Percentiles rank a stretch among this genome's conserved stretches.
phyloP scores from a whole-genome alignment of 73 alveolate genomes.

The Loxodes magnus region DNA sequence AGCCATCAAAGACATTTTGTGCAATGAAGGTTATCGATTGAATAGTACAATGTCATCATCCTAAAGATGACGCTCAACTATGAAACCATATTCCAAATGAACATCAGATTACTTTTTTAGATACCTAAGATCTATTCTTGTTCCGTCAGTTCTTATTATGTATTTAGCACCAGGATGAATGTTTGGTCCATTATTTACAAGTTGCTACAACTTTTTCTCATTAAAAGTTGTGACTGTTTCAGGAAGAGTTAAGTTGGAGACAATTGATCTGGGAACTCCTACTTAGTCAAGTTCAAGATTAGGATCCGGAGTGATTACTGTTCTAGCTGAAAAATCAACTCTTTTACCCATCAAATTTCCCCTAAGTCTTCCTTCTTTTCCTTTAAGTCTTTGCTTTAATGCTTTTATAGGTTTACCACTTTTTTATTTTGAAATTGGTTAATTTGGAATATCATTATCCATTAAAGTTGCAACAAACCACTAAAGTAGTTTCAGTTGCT shows the following conservation, averaged over 20 bases:
- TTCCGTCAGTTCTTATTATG: constrained; percentile 71
- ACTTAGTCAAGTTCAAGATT: constrained; percentile 94
- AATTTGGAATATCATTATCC: constrained; percentile 86
- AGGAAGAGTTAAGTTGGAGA: constrained; percentile 92
- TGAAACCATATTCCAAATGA: constrained; percentile 77
- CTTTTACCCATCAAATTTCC: constrained; percentile 99
- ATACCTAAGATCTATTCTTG: constrained; percentile 63
- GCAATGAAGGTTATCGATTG: constrained; percentile 99
- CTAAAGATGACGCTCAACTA: constrained; percentile 96
- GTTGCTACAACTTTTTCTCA: constrained; percentile 60
- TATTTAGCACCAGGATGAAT: constrained; percentile 95
- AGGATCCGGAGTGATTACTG: constrained; percentile 99
- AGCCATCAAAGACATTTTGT: constrained; percentile 99
- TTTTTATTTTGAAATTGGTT: constrained; percentile 55
- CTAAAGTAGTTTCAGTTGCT: constrained; percentile 51
- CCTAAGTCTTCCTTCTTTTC: constrained; percentile 99
- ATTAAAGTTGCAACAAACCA: constrained; percentile 84
- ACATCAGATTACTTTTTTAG: constrained; percentile 62
- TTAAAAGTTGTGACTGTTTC: constrained; percentile 93
- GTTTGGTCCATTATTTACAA: constrained; percentile 89
- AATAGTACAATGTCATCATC: constrained; percentile 90
- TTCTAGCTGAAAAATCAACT: constrained; percentile 98
- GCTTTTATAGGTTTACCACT: constrained; percentile 78
- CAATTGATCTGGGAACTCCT: constrained; percentile 94
- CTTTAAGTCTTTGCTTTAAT: constrained; percentile 68